Evolutionary conservation across 176 grass and related monocot species (phyloP).

Genomic region (Cenchrus americanus): DNA sequence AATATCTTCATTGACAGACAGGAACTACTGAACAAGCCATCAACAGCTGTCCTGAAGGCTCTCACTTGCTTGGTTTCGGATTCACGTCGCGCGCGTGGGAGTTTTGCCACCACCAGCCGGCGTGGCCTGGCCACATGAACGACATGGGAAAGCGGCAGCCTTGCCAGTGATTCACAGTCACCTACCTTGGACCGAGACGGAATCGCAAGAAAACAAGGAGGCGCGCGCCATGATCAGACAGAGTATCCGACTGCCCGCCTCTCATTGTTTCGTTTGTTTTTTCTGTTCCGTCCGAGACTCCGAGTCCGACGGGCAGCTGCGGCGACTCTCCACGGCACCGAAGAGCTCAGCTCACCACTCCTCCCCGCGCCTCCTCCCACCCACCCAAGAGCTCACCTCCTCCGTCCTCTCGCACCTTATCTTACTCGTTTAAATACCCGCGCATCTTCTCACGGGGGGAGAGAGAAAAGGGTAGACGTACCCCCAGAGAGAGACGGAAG

Average conservation of each 20-base stretch:
- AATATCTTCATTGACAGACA: not conserved
- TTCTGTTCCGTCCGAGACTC: not conserved
- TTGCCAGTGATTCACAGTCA: not conserved
- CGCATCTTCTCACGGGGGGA: conserved; percentile 13
- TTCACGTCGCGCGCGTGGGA: not conserved
- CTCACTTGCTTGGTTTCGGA: not conserved
- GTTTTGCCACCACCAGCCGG: not conserved
- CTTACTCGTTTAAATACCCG: conserved; percentile 53
- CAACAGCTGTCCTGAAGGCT: not conserved
- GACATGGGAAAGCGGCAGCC: not conserved
- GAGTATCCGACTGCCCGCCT: not conserved
- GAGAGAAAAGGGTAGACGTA: not conserved
- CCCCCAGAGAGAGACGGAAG: not conserved
- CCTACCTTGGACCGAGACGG: not conserved
- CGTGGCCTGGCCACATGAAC: not conserved
- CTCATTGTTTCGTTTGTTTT: not conserved
- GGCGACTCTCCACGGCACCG: conserved; percentile 47
- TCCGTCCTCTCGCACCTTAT: conserved; percentile 49
- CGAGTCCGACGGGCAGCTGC: not conserved
- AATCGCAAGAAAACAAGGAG: conserved; percentile 39
- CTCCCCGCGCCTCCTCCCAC: conserved; percentile 8
- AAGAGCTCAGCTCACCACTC: conserved; percentile 26
- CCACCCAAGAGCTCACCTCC: conserved; percentile 34
- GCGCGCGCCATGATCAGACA: conserved; percentile 1
- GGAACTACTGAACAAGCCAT: not conserved